A percentile compares a stretch with the other conserved stretches of the same genome.
phyloP scores from a whole-genome alignment of 2,329 filamentous ascomycete genomes.

The Ophiostoma perfectum region DNA sequence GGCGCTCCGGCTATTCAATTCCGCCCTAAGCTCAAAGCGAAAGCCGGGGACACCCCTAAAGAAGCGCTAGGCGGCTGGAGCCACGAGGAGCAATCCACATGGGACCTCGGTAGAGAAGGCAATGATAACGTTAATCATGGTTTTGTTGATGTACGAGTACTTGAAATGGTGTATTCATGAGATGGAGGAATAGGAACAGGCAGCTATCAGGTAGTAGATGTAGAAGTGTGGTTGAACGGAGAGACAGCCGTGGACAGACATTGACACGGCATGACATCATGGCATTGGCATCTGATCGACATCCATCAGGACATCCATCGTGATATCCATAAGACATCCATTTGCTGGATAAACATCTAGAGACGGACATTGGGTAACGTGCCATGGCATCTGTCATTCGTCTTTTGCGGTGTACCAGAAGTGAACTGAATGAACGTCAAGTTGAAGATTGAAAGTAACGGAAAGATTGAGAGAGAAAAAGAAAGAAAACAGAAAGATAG shows the following conservation, averaged over 20 bases:
- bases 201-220: too few relatives aligned
- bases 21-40: neutral
- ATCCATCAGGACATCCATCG: neutral
- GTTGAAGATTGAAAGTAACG: neutral
- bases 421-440: neutral
- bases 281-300: too few relatives aligned
- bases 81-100: neutral
- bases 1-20: conserved; percentile 8
- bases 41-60: neutral
- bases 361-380: too few relatives aligned
- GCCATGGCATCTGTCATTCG: too few relatives aligned
- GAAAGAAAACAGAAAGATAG: neutral
- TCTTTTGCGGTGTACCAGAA: too few relatives aligned
- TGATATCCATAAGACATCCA: neutral
- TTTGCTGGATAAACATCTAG: too few relatives aligned
- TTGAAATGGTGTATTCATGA: too few relatives aligned
- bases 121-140: too few relatives aligned
- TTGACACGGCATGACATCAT: neutral
- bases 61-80: too few relatives aligned
- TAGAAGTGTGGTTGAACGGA: too few relatives aligned
- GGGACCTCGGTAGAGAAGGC: neutral
- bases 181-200: too few relatives aligned
- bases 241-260: neutral
- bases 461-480: neutral
- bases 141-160: too few relatives aligned